Evolutionary conservation across 805 yeast species (phyloP).

Genomic region (Grigorovia transvaalensis): DNA sequence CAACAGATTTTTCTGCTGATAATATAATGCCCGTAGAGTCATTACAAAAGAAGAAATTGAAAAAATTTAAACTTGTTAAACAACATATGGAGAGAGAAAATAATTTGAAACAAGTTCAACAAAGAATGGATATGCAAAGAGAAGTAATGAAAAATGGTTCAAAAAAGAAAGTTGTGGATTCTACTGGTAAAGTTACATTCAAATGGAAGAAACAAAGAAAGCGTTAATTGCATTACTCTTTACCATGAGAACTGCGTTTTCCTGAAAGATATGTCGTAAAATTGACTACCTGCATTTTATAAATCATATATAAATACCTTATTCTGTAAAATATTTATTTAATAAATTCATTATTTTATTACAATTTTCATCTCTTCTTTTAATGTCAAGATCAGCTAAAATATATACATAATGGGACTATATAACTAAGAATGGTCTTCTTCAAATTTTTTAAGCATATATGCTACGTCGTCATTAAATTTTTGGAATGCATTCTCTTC

Average conservation of each 20-base stretch:
- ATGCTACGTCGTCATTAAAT: constrained; percentile 17
- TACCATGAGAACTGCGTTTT: neutral
- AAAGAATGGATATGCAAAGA: constrained; percentile 63
- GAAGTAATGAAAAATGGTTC: constrained; percentile 88
- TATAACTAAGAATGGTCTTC: neutral
- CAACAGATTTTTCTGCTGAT: constrained; percentile 13
- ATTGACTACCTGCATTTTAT: neutral
- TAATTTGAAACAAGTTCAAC: constrained; percentile 58
- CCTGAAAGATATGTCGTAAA: too few relatives aligned
- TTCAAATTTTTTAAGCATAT: constrained; percentile 9
- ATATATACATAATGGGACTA: too few relatives aligned
- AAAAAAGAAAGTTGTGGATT: constrained; percentile 61
- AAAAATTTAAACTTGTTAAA: constrained; percentile 49
- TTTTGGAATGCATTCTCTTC: constrained; percentile 11
- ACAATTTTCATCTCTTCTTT: neutral
- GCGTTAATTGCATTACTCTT: constrained; percentile 21
- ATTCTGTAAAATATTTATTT: neutral
- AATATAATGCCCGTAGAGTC: constrained; percentile 30
- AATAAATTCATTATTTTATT: neutral
- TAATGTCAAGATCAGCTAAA: neutral
- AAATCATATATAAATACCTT: neutral
- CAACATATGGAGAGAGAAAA: constrained; percentile 58
- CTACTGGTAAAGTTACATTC: constrained; percentile 58
- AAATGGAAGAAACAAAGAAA: constrained; percentile 83
- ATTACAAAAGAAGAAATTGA: constrained; percentile 44